Percentiles rank a stretch among this genome's conserved stretches.
phyloP scores from a whole-genome alignment of 345 rosid genomes.

The Gossypium bickii region DNA sequence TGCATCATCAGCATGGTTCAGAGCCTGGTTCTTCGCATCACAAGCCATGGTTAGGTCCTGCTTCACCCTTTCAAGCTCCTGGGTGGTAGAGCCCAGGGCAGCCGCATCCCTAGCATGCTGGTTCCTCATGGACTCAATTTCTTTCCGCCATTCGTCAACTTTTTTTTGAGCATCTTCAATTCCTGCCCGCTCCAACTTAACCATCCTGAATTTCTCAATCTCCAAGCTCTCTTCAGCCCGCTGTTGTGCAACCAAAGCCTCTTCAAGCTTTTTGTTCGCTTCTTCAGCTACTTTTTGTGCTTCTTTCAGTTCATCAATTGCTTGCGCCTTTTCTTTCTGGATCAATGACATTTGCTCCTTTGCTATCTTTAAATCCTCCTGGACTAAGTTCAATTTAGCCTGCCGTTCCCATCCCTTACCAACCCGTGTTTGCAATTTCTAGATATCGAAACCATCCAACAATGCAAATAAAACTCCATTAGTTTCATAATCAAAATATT shows the following conservation, averaged over 20 bases:
- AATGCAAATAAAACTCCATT: conserved; percentile 15
- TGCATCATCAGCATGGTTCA: too few relatives aligned
- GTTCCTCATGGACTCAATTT: too few relatives aligned
- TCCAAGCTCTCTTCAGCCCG: conserved; percentile 72
- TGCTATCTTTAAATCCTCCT: conserved; percentile 89
- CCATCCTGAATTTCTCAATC: conserved; percentile 79
- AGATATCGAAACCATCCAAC: conserved; percentile 27
- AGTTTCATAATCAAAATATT: neutral
- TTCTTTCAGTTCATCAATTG: conserved; percentile 67
- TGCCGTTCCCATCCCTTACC: conserved; percentile 61
- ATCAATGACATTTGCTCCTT: conserved; percentile 56
- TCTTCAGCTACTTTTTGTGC: conserved; percentile 62
- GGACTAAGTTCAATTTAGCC: conserved; percentile 54
- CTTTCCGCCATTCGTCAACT: conserved; percentile 9
- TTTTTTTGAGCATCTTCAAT: conserved; percentile 75
- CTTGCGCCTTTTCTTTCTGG: conserved; percentile 74
- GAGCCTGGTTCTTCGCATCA: too few relatives aligned
- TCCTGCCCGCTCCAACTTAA: conserved; percentile 83
- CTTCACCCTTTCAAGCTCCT: too few relatives aligned
- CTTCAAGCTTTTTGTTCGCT: conserved; percentile 71
- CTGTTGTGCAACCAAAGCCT: conserved; percentile 79
- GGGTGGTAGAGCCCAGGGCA: too few relatives aligned
- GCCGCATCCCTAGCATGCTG: too few relatives aligned
- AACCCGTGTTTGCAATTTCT: conserved; percentile 52
- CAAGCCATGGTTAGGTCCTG: too few relatives aligned